Evolutionary conservation across 78 protist genomes (phyloP), one percentile per base, ranked within the genome.

Genomic region (Polysphondylium violaceum): DNA sequence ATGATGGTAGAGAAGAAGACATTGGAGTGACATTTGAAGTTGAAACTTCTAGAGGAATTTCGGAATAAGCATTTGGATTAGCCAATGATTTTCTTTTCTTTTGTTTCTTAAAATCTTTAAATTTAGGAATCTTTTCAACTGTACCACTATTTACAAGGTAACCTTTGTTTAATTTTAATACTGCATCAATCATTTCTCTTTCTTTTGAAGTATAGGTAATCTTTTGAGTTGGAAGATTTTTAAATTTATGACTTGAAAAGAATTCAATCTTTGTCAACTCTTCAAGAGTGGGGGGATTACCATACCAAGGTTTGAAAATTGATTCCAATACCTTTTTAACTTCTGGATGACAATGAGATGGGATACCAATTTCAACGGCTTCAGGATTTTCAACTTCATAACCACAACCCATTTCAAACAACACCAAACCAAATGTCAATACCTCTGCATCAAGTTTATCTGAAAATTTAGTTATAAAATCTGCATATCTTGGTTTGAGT

Each of bases 371-470:
- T 21, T 77, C 87, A 47, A 77, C 21, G 9, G 74, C 11, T 14
- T 60, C 40, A 64, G 61, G 44, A 29, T 53, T 44, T 35, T 77
- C 87, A 11, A 77, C 2, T 47, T 78, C 88, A 78, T 64, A 78
- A 33, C 88, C 88, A 78, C 88, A 78, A 23, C 67, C 76, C 88
- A 78, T 78, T 56, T 78, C 88, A 65, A 44, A 78, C 8, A 78
- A 51, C 36, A 78, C 29, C 9, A 23, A 17, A 44, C 88, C 88
- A 78, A 78, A 78, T 64, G 56, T 35, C 38, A 78, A 65, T 9
- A 78, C 88, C 43, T 78, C 88, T 65, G 72, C 63, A 53, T 78
- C 88, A 27, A 78, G 43, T 36, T 78, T 65, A 1, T 63, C 74
- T 38, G 43, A 7, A 65, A 23, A 56, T 14, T 12, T 7, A 7